These are phyloP conservation scores for Epichloe glyceriae DNA, from an alignment of 2,329 filamentous ascomycete genomes.

Conservation along the genomic window DNA sequence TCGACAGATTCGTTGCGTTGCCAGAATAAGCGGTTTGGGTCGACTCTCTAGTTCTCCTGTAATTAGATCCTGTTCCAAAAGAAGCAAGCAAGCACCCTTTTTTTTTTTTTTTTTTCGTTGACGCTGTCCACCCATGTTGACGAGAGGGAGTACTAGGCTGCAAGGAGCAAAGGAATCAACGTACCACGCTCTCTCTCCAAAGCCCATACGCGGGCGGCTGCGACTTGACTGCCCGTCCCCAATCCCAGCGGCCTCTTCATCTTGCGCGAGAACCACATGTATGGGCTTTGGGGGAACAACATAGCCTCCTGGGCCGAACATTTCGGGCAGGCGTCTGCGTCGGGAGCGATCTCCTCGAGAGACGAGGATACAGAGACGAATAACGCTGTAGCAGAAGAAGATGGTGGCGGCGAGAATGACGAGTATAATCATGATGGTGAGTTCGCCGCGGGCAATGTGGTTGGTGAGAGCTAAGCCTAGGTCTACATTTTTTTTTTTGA, in stretches of 20 bases:
- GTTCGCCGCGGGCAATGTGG: constrained; percentile 51
- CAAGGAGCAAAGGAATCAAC: constrained; percentile 20
- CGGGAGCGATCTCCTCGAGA: constrained; percentile 30
- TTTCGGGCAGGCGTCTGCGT: constrained; percentile 21
- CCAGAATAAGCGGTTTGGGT: constrained; percentile 75
- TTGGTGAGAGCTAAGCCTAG: constrained; percentile 57
- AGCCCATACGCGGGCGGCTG: constrained; percentile 76
- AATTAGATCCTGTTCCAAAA: neutral
- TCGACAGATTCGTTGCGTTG: constrained; percentile 43
- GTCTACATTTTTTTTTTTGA: constrained; percentile 34
- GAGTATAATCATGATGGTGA: constrained; percentile 69
- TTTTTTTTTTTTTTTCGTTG: neutral
- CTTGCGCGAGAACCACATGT: constrained; percentile 58
- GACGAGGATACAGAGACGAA: constrained; percentile 58
- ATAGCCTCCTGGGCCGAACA: constrained; percentile 48
- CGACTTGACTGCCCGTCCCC: constrained; percentile 42
- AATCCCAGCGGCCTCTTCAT: constrained; percentile 54
- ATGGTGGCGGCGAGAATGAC: constrained; percentile 61
- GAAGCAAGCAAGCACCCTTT: neutral
- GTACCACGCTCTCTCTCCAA: constrained; percentile 71
- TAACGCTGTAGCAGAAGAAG: constrained; percentile 68
- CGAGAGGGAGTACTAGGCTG: neutral
- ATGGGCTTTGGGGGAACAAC: constrained; percentile 62
- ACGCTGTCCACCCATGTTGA: no score
- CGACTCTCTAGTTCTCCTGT: constrained; percentile 44